Evolutionary conservation across 2,329 filamentous ascomycete species (phyloP), one percentile per base, ranked within the genome.

Genomic region (Diaporthe sp.): DNA sequence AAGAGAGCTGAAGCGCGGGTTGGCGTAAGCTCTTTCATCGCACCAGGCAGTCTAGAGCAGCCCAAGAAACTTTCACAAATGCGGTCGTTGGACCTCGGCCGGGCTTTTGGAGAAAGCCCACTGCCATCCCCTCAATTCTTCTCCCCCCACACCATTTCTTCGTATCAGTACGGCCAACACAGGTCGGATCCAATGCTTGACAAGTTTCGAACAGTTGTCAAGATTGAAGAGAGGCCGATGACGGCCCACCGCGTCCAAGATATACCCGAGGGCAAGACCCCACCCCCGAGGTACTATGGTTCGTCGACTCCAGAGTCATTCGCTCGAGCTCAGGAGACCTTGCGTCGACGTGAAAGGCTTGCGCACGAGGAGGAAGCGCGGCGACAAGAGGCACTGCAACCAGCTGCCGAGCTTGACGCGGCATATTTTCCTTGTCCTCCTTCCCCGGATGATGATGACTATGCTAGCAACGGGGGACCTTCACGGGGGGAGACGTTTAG

Each of bases 1-100:
- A 91, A 92, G 77, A 92, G 93, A 75, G 89, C 89, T 3, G 88
- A 88, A 54, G 87, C 94, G 1, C 91, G 90, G 77, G 87, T 95
- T 3, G 90, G 89, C 5, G 79, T 95, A 35, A 93, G 89, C 80
- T 90, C 88, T 5, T 87, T 91, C 1, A 84, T 89, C 30, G 93
- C 89, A 1, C 88, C 92, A 4, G 93, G 93, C 74, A 91, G 81
- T 81, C 87, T 87, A 77, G 91, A 86, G 79, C 84, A 81, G 81
- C 89, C 81, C 77, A 88, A 78, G 75, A 86, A 80, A 77, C 87
- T 82, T 12, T 86, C 87, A 15, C 85, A 88, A 22, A 84, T 87
- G 64, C 83, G 85, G 42, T 88, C 88, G 0, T 80, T 85, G 8
- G 86, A 87, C 45, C 75, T 85, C 4, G 81, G 80, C 40, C 81